phyloP scores from a whole-genome alignment of 352 stramenopile genomes.

The Peronospora farinosa region DNA sequence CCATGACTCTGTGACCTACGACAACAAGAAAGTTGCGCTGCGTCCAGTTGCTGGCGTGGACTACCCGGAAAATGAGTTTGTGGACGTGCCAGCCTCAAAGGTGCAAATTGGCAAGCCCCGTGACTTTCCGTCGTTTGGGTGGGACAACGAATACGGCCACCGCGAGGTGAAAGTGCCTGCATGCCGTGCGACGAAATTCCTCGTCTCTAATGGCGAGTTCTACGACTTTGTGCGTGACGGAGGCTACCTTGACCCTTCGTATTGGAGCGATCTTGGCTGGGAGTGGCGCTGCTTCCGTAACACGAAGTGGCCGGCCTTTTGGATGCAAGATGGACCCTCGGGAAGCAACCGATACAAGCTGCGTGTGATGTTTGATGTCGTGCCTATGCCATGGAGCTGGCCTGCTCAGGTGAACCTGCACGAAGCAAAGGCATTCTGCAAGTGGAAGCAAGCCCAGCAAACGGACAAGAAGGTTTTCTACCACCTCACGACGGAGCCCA shows the following conservation, averaged over 20 bases:
- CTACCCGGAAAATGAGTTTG: constrained; percentile 87
- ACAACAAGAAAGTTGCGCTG: constrained; percentile 34
- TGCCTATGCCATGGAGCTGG: constrained; percentile 94
- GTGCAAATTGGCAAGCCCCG: constrained; percentile 88
- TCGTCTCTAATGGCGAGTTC: constrained; percentile 95
- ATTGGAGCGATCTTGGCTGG: constrained; percentile 92
- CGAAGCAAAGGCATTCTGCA: constrained; percentile 90
- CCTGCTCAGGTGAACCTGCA: constrained; percentile 95
- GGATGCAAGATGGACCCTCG: constrained; percentile 85
- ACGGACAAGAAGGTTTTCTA: constrained; percentile 63
- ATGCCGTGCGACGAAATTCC: constrained; percentile 87
- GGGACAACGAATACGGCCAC: constrained; percentile 97
- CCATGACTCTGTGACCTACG: constrained; percentile 41
- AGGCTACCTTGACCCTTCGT: constrained; percentile 87
- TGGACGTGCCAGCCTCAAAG: constrained; percentile 55
- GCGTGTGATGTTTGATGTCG: constrained; percentile 86
- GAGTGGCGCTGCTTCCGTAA: constrained; percentile 93
- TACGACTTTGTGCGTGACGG: constrained; percentile 91
- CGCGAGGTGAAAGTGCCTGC: constrained; percentile 78
- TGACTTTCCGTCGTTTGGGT: constrained; percentile 92
- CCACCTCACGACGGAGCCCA: constrained; percentile 88
- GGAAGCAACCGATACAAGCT: constrained; percentile 93
- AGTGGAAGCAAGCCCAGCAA: constrained; percentile 75
- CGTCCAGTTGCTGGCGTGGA: constrained; percentile 72
- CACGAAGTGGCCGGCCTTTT: constrained; percentile 95